These are phyloP conservation scores for Lachancea kluyveri DNA, from an alignment of 805 yeast species.

Conservation along the genomic window DNA sequence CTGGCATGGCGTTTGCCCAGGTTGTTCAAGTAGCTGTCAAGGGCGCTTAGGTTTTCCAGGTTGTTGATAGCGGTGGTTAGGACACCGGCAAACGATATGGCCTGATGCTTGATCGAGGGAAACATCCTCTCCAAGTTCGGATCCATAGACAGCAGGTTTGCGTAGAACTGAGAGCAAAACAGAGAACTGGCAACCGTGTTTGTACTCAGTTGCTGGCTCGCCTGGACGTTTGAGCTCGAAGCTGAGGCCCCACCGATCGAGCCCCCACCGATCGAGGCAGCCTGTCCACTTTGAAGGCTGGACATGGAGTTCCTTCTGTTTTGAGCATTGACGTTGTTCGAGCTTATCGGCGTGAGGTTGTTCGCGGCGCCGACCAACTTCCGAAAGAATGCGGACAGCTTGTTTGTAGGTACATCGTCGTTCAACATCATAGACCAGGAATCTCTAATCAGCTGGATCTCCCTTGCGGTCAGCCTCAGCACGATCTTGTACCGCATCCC, in stretches of 20 bases:
- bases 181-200: slow-evolving; percentile 44
- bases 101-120: slow-evolving; percentile 75
- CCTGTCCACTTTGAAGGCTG: background rate
- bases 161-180: slow-evolving; percentile 72
- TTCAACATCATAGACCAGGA: slow-evolving; percentile 36
- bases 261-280: background rate
- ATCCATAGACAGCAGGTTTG: slow-evolving; percentile 56
- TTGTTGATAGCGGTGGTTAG: slow-evolving; percentile 59
- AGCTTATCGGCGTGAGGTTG: background rate
- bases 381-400: background rate
- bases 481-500: slow-evolving; percentile 23
- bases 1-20: slow-evolving; percentile 73
- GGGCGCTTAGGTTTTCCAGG: slow-evolving; percentile 49
- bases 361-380: background rate
- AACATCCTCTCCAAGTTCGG: slow-evolving; percentile 57
- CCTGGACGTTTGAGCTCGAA: background rate
- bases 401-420: slow-evolving; percentile 22
- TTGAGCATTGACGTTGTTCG: background rate
- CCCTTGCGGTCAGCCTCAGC: slow-evolving; percentile 27
- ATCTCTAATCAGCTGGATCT: slow-evolving; percentile 30
- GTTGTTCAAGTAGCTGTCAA: slow-evolving; percentile 54
- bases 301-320: background rate
- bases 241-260: background rate
- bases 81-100: slow-evolving; percentile 74
- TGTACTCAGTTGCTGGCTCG: background rate